A percentile compares a stretch with the other conserved stretches of the same genome.
phyloP scores from a whole-genome alignment of 108 stramenopile species.

The Cyclotella atomus region DNA sequence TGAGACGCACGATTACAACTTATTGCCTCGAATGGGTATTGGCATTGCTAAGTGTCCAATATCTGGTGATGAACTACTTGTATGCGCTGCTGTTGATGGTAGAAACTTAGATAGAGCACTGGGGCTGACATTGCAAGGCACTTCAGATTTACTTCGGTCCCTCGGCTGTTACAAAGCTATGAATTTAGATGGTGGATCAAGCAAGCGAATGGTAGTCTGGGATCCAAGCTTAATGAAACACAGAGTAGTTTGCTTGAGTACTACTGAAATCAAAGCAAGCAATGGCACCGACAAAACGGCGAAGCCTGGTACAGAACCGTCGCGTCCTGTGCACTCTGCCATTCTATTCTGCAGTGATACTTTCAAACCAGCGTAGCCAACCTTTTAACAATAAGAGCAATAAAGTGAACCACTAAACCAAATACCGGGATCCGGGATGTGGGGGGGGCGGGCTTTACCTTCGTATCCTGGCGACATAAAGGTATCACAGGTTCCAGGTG shows the following conservation, averaged over 20 bases:
- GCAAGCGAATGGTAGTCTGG: slow-evolving; percentile 45
- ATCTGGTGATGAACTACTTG: slow-evolving; percentile 22
- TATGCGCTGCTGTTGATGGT: slow-evolving; percentile 43
- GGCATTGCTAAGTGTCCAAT: slow-evolving; percentile 24
- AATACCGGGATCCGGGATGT: no score
- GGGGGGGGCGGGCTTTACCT: no score
- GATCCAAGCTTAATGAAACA: slow-evolving; percentile 10
- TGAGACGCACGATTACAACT: slow-evolving; percentile 51
- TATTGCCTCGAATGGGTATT: slow-evolving; percentile 47
- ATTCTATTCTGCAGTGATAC: slow-evolving; percentile 26
- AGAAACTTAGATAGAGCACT: slow-evolving; percentile 41
- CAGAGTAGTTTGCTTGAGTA: slow-evolving; percentile 41
- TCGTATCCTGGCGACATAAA: no score
- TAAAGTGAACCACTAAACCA: neutral
- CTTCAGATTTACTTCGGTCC: slow-evolving; percentile 30
- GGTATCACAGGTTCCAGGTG: no score
- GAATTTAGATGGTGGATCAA: slow-evolving; percentile 47
- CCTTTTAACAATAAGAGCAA: neutral
- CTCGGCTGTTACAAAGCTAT: slow-evolving; percentile 42
- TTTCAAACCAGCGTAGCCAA: neutral
- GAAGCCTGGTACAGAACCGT: slow-evolving; percentile 19
- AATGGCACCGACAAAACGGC: neutral
- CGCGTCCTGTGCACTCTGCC: slow-evolving; percentile 40
- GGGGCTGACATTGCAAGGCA: slow-evolving; percentile 36
- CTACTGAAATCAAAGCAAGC: slow-evolving; percentile 41